Conservation (phyloP, 75 land plant genomes). For the Gnetum montanum region DNA sequence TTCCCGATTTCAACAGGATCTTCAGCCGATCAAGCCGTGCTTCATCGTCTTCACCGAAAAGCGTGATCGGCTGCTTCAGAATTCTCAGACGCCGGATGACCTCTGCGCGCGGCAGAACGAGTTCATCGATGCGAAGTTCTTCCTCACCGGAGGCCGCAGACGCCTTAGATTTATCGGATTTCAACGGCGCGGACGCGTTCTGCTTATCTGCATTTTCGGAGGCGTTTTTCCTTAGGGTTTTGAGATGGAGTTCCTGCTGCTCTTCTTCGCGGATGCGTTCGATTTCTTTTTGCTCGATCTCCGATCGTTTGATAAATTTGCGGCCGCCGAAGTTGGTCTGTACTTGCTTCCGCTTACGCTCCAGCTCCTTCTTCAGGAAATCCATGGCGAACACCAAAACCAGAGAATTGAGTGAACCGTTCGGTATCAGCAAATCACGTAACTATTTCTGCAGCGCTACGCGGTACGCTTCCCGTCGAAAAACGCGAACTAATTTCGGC, state of each 20-base stretch:
- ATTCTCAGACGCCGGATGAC: slow-evolving; percentile 78
- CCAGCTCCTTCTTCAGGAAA: slow-evolving; percentile 61
- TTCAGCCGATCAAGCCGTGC: slow-evolving; percentile 70
- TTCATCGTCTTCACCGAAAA: slow-evolving; percentile 93
- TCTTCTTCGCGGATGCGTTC: slow-evolving; percentile 76
- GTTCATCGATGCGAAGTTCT: slow-evolving; percentile 44
- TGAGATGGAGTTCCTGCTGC: slow-evolving; percentile 19
- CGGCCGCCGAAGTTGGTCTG: slow-evolving; percentile 56
- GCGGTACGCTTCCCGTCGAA: too few relatives aligned
- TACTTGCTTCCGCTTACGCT: slow-evolving; percentile 55
- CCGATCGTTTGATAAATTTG: slow-evolving; percentile 66
- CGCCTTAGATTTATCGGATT: slow-evolving; percentile 11
- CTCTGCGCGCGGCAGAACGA: slow-evolving; percentile 61
- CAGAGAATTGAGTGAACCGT: too few relatives aligned
- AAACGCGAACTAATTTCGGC: too few relatives aligned
- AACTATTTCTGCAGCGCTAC: too few relatives aligned
- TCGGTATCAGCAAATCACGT: too few relatives aligned
- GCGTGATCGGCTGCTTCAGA: slow-evolving; percentile 86
- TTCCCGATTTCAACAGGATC: slow-evolving; percentile 62
- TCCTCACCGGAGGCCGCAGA: background rate
- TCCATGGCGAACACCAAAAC: too few relatives aligned
- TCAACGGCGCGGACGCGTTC: too few relatives aligned
- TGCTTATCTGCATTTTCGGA: too few relatives aligned
- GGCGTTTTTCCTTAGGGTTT: too few relatives aligned
- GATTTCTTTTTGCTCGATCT: slow-evolving; percentile 64